Evolutionary conservation across 257 asterid genomes (phyloP).

Genomic region (Scutellaria galericulata): DNA sequence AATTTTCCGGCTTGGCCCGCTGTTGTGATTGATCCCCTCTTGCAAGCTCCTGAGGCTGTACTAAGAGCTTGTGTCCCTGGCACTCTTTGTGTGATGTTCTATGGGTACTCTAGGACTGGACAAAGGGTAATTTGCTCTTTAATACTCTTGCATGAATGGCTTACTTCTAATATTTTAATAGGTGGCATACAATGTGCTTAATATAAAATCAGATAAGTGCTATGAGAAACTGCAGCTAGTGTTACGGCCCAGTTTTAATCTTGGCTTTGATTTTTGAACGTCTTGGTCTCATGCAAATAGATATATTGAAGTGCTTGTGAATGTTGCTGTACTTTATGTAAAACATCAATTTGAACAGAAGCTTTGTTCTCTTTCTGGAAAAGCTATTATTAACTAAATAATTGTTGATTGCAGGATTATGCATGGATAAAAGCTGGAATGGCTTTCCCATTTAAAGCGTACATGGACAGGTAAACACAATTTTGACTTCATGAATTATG

Average conservation of each 20-base stretch:
- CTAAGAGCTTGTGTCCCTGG: slow-evolving; percentile 77
- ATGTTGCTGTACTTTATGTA: slow-evolving; percentile 15
- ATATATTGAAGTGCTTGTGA: slow-evolving; percentile 16
- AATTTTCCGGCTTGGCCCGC: slow-evolving; percentile 97
- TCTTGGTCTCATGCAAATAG: slow-evolving; percentile 27
- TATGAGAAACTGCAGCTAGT: slow-evolving; percentile 18
- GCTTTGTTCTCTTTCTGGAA: slow-evolving; percentile 21
- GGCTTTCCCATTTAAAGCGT: slow-evolving; percentile 86
- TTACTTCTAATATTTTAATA: background rate
- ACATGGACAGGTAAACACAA: slow-evolving; percentile 71
- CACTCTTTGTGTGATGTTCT: slow-evolving; percentile 92
- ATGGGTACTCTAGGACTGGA: slow-evolving; percentile 72
- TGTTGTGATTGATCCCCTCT: slow-evolving; percentile 73
- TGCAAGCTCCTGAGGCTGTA: slow-evolving; percentile 82
- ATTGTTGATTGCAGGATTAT: slow-evolving; percentile 68
- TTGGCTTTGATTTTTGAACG: slow-evolving; percentile 1
- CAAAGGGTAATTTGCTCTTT: slow-evolving; percentile 63
- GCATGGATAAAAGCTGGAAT: slow-evolving; percentile 95
- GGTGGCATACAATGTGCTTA: slow-evolving; percentile 9
- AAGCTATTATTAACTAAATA: slow-evolving; percentile 16
- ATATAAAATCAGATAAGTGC: slow-evolving; percentile 2
- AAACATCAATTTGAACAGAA: background rate
- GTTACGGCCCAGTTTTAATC: slow-evolving; percentile 11
- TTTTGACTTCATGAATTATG: slow-evolving; percentile 26
- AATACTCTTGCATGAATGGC: slow-evolving; percentile 20